A percentile compares a stretch with the other conserved stretches of the same genome.
These are phyloP conservation scores for Ogataea neopini DNA, from an alignment of 805 yeast genomes.

Conservation along the genomic window DNA sequence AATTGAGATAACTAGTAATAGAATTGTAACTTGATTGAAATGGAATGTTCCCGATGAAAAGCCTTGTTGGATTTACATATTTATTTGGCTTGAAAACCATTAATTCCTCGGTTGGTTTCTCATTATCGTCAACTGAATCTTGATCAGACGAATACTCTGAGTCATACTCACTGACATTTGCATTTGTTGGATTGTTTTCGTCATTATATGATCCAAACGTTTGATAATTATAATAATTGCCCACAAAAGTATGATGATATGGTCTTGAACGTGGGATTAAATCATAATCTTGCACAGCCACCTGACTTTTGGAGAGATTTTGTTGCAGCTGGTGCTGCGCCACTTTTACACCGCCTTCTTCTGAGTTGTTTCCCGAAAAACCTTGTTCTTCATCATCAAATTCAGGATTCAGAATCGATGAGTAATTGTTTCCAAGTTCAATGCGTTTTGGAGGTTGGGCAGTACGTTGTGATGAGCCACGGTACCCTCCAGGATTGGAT, in stretches of 20 bases:
- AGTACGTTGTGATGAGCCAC: background rate
- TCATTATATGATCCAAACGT: slow-evolving; percentile 1
- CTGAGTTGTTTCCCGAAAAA: background rate
- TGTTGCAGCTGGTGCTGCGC: background rate
- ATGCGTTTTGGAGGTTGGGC: slow-evolving; percentile 6
- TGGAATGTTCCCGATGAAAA: slow-evolving; percentile 60
- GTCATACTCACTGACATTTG: slow-evolving; percentile 3
- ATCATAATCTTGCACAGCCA: slow-evolving; percentile 1
- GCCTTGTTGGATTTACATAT: slow-evolving; percentile 43
- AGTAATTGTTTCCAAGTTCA: slow-evolving; percentile 30
- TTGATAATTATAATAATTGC: background rate
- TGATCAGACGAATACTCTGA: slow-evolving; percentile 6
- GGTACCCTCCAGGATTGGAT: background rate
- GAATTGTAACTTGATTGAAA: slow-evolving; percentile 34
- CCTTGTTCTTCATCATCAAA: slow-evolving; percentile 17
- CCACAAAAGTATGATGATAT: background rate
- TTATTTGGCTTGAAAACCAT: slow-evolving; percentile 27
- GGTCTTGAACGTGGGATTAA: background rate
- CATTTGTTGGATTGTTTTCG: slow-evolving; percentile 3
- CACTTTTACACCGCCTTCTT: background rate
- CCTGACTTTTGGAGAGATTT: too few relatives aligned
- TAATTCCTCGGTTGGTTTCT: slow-evolving; percentile 25
- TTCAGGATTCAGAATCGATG: slow-evolving; percentile 28
- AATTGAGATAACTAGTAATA: slow-evolving; percentile 18
- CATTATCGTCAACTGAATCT: slow-evolving; percentile 24